These are phyloP conservation scores for Erucastrum elatum DNA, from an alignment of 345 rosid species.

Conservation along the genomic window DNA sequence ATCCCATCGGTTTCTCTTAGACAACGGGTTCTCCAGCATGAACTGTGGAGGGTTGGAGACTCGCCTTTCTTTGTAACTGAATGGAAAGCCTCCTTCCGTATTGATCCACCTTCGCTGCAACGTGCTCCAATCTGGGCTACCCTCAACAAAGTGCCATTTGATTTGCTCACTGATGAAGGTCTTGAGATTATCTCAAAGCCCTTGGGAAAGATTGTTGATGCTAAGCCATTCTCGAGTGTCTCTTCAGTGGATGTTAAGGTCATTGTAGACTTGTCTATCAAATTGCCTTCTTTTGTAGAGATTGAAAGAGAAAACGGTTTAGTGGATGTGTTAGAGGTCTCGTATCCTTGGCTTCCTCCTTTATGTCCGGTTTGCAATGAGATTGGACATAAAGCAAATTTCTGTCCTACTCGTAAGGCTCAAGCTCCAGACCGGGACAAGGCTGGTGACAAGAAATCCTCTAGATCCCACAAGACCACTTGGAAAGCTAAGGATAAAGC, in stretches of 20 bases:
- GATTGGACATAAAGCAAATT: no score
- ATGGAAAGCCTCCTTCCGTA: neutral
- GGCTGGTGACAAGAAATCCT: no score
- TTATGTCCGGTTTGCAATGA: neutral
- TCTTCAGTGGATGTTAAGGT: neutral
- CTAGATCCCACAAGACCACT: no score
- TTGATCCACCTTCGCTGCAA: neutral
- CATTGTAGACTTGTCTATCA: neutral
- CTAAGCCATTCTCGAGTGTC: neutral
- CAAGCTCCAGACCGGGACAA: no score
- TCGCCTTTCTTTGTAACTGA: neutral
- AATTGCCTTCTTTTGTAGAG: neutral
- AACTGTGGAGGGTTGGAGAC: neutral
- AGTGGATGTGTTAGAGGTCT: neutral
- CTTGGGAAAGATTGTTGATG: neutral
- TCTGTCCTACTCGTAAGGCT: no score
- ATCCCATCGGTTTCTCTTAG: no score
- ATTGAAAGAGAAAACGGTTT: neutral
- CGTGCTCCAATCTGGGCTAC: neutral
- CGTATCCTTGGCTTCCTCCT: neutral
- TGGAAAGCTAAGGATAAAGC: no score
- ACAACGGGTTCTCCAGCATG: no score
- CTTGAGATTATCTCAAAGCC: neutral
- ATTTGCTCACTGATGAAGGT: neutral
- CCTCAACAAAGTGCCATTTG: neutral